These are phyloP conservation scores for Agrostemma githago DNA, from an alignment of 148 eudicot species.

Conservation along the genomic window DNA sequence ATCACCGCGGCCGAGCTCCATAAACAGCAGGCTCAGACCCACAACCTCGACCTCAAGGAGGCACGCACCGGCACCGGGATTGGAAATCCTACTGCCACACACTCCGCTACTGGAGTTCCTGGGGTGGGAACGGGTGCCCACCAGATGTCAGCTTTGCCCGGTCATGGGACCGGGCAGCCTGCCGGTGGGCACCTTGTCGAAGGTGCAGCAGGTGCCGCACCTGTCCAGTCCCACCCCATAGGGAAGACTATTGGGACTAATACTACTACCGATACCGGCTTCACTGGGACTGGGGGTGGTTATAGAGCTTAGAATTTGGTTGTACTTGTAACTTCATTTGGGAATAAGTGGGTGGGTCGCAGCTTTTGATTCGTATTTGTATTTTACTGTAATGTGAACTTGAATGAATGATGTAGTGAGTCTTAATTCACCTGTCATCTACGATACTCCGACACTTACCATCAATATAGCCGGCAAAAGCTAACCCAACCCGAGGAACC, in stretches of 20 bases:
- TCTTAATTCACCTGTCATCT: no score
- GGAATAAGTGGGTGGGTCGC: no score
- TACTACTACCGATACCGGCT: constrained; percentile 11
- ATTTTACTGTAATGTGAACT: no score
- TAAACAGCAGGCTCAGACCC: constrained; percentile 42
- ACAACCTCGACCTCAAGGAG: constrained; percentile 38
- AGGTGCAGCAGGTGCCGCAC: constrained; percentile 20
- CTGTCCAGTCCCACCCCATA: constrained; percentile 23
- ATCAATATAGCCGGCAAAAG: no score
- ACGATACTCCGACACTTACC: no score
- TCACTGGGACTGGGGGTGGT: constrained; percentile 26
- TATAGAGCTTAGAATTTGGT: constrained; percentile 20
- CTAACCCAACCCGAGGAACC: no score
- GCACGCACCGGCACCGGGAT: constrained; percentile 7
- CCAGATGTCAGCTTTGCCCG: constrained; percentile 58
- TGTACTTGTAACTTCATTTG: no score
- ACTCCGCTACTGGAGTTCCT: constrained; percentile 31
- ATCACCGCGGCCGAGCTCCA: constrained; percentile 43
- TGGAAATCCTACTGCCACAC: constrained; percentile 17
- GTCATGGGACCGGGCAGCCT: constrained; percentile 54
- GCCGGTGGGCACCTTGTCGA: constrained; percentile 33
- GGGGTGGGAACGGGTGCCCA: constrained; percentile 31
- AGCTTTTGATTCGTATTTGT: no score
- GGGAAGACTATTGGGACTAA: constrained; percentile 22
- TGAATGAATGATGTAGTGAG: no score